Evolutionary conservation across 1,284 basidiomycete species (phyloP).

Genomic region (Phellopilus nigrolimitatus): DNA sequence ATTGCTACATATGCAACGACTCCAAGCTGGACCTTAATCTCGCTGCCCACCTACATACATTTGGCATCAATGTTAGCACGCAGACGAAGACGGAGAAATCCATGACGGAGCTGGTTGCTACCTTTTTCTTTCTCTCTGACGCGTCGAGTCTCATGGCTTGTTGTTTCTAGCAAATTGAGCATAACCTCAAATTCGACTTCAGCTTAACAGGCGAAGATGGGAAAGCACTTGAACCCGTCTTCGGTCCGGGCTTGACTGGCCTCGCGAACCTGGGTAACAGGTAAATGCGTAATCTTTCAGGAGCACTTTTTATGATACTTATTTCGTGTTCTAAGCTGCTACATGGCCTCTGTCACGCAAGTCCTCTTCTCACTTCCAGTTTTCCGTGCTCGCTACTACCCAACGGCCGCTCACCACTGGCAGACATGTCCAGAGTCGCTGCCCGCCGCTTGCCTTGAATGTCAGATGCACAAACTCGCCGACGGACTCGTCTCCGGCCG

Average conservation of each 20-base stretch:
- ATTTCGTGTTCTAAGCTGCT: slow-evolving; percentile 59
- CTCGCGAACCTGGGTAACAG: slow-evolving; percentile 93
- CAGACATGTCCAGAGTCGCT: slow-evolving; percentile 60
- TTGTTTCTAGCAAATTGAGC: slow-evolving; percentile 80
- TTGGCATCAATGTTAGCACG: slow-evolving; percentile 83
- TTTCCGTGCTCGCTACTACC: slow-evolving; percentile 75
- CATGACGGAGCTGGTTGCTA: slow-evolving; percentile 86
- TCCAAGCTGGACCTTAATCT: slow-evolving; percentile 80
- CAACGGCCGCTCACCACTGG: slow-evolving; percentile 54
- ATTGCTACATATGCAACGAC: slow-evolving; percentile 94
- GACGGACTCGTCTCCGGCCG: slow-evolving; percentile 92
- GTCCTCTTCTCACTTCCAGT: slow-evolving; percentile 76
- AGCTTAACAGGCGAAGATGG: slow-evolving; percentile 90
- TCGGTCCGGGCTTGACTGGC: slow-evolving; percentile 87
- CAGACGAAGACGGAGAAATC: slow-evolving; percentile 95
- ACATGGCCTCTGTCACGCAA: slow-evolving; percentile 94
- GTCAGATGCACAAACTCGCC: slow-evolving; percentile 90
- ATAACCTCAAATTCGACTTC: slow-evolving; percentile 95
- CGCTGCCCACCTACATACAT: slow-evolving; percentile 69
- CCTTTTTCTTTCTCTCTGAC: neutral
- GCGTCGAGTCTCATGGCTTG: neutral
- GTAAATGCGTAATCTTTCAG: slow-evolving; percentile 33
- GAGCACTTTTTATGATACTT: neutral
- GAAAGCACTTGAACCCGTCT: slow-evolving; percentile 82
- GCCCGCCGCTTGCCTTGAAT: slow-evolving; percentile 87